Conservation (phyloP, 2,329 filamentous ascomycete species). For the Curvularia spicifera region DNA sequence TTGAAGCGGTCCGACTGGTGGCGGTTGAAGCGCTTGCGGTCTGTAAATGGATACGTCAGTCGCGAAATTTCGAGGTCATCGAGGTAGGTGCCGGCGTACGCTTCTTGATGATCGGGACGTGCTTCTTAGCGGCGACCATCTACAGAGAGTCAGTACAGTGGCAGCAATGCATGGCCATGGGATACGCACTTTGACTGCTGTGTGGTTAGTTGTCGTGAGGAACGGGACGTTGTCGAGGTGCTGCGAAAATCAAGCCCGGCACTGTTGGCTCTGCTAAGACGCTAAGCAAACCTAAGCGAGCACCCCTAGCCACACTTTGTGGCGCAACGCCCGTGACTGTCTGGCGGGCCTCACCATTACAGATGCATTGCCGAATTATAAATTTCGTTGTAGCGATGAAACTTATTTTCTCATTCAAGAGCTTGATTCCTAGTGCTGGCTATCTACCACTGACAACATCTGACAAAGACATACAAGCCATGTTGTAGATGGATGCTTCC, state of each 20-base stretch:
- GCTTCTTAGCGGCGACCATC: slow-evolving; percentile 99
- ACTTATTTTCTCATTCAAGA: accelerated
- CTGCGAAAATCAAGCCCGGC: slow-evolving; percentile 24
- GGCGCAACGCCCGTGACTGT: slow-evolving; percentile 16
- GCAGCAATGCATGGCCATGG: slow-evolving; percentile 6
- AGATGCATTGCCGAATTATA: background rate
- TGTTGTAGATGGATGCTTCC: slow-evolving; percentile 2
- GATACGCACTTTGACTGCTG: slow-evolving; percentile 49
- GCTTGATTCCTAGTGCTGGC: background rate
- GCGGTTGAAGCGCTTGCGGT: slow-evolving; percentile 92
- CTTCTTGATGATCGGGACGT: slow-evolving; percentile 99
- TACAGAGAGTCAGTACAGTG: slow-evolving; percentile 49
- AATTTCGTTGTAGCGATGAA: no score
- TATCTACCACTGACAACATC: background rate
- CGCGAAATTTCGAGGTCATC: slow-evolving; percentile 34
- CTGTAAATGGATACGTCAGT: slow-evolving; percentile 59
- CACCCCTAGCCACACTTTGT: slow-evolving; percentile 19
- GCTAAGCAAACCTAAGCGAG: slow-evolving; percentile 35
- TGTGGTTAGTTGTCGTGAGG: slow-evolving; percentile 40
- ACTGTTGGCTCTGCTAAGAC: slow-evolving; percentile 30
- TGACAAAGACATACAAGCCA: background rate
- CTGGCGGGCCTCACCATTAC: slow-evolving; percentile 1
- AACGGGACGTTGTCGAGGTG: slow-evolving; percentile 22
- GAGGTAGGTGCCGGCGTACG: slow-evolving; percentile 68
- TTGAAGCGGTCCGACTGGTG: slow-evolving; percentile 98